phyloP scores from a whole-genome alignment of 345 rosid species.

The Sapria himalayana region DNA sequence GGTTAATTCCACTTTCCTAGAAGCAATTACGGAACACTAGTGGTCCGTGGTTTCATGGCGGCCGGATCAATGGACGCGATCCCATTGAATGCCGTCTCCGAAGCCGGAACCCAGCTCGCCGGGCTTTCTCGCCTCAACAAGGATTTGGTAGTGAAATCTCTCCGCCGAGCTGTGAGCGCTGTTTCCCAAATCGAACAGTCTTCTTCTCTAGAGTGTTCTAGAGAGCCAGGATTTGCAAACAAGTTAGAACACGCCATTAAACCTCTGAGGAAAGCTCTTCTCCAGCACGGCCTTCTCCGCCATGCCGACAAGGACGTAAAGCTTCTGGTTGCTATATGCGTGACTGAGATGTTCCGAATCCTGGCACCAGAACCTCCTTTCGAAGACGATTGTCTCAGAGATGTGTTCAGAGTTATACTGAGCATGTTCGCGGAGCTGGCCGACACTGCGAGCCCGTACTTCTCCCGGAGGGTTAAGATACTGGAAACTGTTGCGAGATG shows the following conservation, averaged over 20 bases:
- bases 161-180: slow-evolving; percentile 48
- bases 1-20: no score
- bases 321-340: slow-evolving; percentile 55
- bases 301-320: slow-evolving; percentile 53
- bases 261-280: slow-evolving; percentile 35
- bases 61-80: slow-evolving; percentile 32
- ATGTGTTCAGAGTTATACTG: slow-evolving; percentile 38
- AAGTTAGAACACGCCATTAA: slow-evolving; percentile 21
- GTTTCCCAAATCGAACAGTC: slow-evolving; percentile 57
- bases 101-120: slow-evolving; percentile 35
- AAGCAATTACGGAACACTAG: no score
- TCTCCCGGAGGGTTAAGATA: slow-evolving; percentile 58
- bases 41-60: no score
- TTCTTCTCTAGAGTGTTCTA: slow-evolving; percentile 13
- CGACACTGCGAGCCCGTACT: slow-evolving; percentile 48
- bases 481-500: slow-evolving; percentile 57
- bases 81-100: slow-evolving; percentile 24
- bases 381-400: slow-evolving; percentile 50
- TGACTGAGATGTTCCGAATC: slow-evolving; percentile 50
- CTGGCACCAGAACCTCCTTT: slow-evolving; percentile 74
- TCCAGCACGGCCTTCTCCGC: slow-evolving; percentile 35
- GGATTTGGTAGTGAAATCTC: slow-evolving; percentile 35
- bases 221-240: slow-evolving; percentile 14
- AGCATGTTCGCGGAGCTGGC: slow-evolving; percentile 45
- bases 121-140: slow-evolving; percentile 41